phyloP scores from a whole-genome alignment of 345 rosid species.

The Acer campestre region DNA sequence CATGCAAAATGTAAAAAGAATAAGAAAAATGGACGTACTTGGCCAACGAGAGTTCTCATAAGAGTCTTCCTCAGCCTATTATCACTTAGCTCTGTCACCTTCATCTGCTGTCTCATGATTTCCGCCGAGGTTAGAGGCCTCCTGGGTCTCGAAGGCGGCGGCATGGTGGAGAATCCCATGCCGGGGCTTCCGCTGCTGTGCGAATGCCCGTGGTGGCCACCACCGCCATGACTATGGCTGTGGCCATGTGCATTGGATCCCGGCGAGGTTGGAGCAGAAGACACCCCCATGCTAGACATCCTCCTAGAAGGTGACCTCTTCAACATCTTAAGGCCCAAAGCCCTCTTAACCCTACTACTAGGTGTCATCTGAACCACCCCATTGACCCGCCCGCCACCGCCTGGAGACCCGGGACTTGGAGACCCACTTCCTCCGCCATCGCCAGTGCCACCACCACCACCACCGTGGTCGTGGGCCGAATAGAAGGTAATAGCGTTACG shows the following conservation, averaged over 20 bases:
- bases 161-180: conserved; percentile 44
- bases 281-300: conserved; percentile 42
- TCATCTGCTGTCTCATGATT: conserved; percentile 93
- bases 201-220: conserved; percentile 23
- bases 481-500: conserved; percentile 65
- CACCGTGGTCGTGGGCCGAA: conserved; percentile 42
- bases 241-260: conserved; percentile 20
- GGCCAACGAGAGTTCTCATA: conserved; percentile 88
- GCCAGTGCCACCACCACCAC: conserved; percentile 17
- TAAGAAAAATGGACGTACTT: conserved; percentile 48
- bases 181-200: conserved; percentile 32
- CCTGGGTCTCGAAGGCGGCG: conserved; percentile 43
- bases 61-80: conserved; percentile 82
- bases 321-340: conserved; percentile 75
- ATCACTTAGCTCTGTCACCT: conserved; percentile 88
- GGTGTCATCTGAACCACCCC: conserved; percentile 74
- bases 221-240: background rate
- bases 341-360: conserved; percentile 68
- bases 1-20: background rate
- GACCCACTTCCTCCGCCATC: conserved; percentile 37
- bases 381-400: conserved; percentile 26
- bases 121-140: conserved; percentile 88
- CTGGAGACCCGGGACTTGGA: conserved; percentile 19
- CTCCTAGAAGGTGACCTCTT: conserved; percentile 72
- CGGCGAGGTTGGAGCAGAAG: conserved; percentile 57